These are phyloP conservation scores for Solanum appendiculatum DNA, from an alignment of 257 asterid species.

Conservation along the genomic window DNA sequence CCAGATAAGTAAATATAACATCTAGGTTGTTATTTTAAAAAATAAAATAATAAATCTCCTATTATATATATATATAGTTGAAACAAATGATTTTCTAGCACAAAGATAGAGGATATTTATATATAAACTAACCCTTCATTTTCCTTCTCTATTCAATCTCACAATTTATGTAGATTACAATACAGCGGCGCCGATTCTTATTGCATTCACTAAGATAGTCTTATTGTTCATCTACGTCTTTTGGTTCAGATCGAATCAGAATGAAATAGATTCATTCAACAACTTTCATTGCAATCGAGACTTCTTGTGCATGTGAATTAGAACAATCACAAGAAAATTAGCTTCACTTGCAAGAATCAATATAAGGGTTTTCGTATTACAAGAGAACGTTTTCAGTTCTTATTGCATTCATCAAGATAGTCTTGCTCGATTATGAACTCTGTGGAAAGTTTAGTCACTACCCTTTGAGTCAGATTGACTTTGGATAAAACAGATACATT, in stretches of 20 bases:
- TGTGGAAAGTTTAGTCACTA: rapidly evolving
- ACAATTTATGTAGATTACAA: background rate
- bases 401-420: background rate
- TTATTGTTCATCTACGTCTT: background rate
- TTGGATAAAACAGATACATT: background rate
- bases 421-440: background rate
- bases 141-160: background rate
- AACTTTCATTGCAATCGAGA: background rate
- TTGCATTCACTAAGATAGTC: background rate
- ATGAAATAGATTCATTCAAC: background rate
- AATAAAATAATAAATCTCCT: background rate
- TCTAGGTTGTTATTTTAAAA: background rate
- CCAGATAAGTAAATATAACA: background rate
- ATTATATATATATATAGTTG: background rate
- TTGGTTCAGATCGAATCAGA: background rate
- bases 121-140: background rate
- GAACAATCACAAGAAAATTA: background rate
- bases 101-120: background rate
- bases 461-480: background rate
- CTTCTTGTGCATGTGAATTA: background rate
- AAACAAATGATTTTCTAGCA: background rate
- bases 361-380: background rate
- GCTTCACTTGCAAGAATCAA: background rate
- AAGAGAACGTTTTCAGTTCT: background rate
- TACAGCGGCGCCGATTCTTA: rapidly evolving